Conservation (phyloP, 2,329 filamentous ascomycete species). For the Aspergillus flavus region DNA sequence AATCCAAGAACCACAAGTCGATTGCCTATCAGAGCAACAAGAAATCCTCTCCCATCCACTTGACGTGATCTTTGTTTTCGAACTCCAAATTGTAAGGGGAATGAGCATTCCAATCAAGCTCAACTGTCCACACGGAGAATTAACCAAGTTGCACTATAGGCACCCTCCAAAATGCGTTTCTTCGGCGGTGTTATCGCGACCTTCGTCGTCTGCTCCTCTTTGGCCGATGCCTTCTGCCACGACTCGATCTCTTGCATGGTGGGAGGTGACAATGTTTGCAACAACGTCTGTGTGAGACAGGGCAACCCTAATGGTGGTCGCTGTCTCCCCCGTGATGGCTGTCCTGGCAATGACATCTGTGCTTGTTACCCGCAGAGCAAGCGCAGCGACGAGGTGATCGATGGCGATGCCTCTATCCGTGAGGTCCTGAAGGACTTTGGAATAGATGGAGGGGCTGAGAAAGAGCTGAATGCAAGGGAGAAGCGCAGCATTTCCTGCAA, state of each 20-base stretch:
- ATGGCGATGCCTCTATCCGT: background rate
- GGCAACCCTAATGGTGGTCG: slow-evolving; percentile 6
- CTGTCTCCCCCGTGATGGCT: slow-evolving; percentile 10
- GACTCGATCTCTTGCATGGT: slow-evolving; percentile 3
- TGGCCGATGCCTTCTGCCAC: slow-evolving; percentile 5
- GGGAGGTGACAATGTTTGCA: slow-evolving; percentile 2
- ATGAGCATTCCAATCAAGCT: too few species aligned
- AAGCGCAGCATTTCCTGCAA: slow-evolving; percentile 8
- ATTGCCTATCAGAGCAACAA: background rate
- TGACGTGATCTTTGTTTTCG: background rate
- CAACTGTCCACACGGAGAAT: background rate
- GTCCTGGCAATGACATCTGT: slow-evolving; percentile 7
- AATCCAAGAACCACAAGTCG: background rate
- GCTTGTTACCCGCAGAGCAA: slow-evolving; percentile 9
- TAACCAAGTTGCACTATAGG: background rate
- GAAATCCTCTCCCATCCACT: too few species aligned
- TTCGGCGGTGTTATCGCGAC: background rate
- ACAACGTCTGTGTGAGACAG: slow-evolving; percentile 6
- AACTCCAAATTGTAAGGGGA: background rate
- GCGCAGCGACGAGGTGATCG: slow-evolving; percentile 6
- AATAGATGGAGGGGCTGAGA: background rate
- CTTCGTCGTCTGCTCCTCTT: background rate
- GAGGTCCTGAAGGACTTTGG: background rate
- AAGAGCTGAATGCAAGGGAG: background rate
- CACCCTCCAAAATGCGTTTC: background rate